Base-by-base conservation (phyloP, 352 stramenopile species). In the Pythium volutum region DNA sequence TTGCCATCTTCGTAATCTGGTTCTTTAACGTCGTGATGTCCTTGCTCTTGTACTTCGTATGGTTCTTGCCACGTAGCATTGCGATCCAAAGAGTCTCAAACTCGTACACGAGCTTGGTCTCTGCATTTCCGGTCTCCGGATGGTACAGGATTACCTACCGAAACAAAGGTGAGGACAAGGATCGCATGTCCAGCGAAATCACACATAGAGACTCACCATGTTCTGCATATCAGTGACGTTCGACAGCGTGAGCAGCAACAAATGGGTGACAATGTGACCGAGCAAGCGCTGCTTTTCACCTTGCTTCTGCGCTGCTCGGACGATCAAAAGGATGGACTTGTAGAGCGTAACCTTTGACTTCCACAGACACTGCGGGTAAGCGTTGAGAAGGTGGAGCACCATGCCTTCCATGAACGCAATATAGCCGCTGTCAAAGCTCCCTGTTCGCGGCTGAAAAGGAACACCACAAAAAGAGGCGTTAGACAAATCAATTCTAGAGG, bases 51-150 rank as follows among this genome's bases (percentile, higher is more conserved):
- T 71, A 59, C 6, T 62, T 56, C 2, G 41, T 66, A 64, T 55
- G 53, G 42, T 55, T 57, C 22, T 53, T 61, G 31, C 36, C 57
- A 23, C 66, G 49, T 45, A 87, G 55, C 41, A 89, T 64, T 7
- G 64, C 66, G 15, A 87, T n/a, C 83, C 85, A 95, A 22, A 95
- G 77, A 1, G 70, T 68, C 66, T 91, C 81, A 43, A 87, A 93
- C 12, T 90, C 82, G 50, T 84, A 95, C 9, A 95, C 54, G 29
- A 93, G 73, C 23, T 86, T 86, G 50, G 80, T 87, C 48, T 88
- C 85, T 4, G 75, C 22, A 31, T 79, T 74, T 25, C 85, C 85
- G 8, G 85, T 93, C 29, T 93, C 83, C 1, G 83, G 85, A 47
- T 95, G 82, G 62, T 89, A 91, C 1, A 94, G 58, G 39, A 76